These are phyloP conservation scores for Leccinum sublutescens DNA, from an alignment of 768 basidiomycete species.

Conservation along the genomic window DNA sequence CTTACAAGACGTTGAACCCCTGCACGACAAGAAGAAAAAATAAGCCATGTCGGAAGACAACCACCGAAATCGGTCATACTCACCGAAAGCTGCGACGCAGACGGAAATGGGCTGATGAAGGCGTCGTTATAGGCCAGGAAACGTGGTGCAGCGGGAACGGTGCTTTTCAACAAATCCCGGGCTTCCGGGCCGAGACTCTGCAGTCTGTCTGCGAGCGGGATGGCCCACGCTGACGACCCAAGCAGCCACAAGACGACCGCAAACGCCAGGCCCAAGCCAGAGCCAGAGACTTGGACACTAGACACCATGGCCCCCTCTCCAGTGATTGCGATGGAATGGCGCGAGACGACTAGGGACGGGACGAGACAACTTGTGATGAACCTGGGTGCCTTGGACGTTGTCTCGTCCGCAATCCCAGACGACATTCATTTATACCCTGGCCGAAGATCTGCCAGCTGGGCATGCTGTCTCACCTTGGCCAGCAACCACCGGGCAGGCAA, in stretches of 20 bases:
- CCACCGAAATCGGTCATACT: neutral
- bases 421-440: neutral
- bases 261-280: neutral
- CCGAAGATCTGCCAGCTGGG: neutral
- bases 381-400: neutral
- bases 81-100: neutral
- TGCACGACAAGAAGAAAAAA: neutral
- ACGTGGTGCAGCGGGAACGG: neutral
- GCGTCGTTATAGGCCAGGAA: neutral
- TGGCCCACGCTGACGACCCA: neutral
- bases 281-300: neutral
- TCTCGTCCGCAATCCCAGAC: neutral
- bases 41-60: neutral
- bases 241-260: neutral
- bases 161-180: neutral
- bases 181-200: neutral
- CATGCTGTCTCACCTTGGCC: neutral
- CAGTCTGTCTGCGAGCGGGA: neutral
- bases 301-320: neutral
- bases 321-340: neutral
- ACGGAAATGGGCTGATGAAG: neutral
- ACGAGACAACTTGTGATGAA: neutral
- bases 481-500: neutral
- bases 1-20: slow-evolving; percentile 33
- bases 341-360: neutral